A percentile compares a stretch with the other conserved stretches of the same genome.
Evolutionary conservation across 306 rosid species (phyloP).

Genomic region (Lathyrus sativus): DNA sequence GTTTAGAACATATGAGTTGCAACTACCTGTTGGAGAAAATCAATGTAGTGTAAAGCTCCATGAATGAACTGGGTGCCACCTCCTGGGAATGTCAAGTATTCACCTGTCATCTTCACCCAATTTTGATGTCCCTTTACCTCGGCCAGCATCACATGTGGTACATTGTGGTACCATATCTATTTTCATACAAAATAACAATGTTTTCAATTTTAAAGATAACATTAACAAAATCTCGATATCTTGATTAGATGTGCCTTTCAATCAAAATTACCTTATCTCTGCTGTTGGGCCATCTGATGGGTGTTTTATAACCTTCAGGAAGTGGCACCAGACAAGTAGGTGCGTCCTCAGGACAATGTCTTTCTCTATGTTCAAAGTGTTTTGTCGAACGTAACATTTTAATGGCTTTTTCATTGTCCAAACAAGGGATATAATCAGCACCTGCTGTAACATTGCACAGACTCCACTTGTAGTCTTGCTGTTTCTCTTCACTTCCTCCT

Average conservation of each 20-base stretch:
- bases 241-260: neutral
- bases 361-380: constrained; percentile 84
- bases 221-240: constrained; percentile 5
- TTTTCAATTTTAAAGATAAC: neutral
- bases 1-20: neutral
- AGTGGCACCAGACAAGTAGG: constrained; percentile 78
- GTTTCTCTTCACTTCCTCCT: constrained; percentile 38
- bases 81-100: constrained; percentile 86
- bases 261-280: constrained; percentile 74
- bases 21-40: constrained; percentile 71
- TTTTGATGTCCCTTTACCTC: constrained; percentile 96
- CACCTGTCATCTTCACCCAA: constrained; percentile 91
- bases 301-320: constrained; percentile 62
- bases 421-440: constrained; percentile 83
- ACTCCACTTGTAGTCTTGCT: constrained; percentile 57
- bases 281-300: constrained; percentile 74
- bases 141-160: constrained; percentile 73
- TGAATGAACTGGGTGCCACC: constrained; percentile 95
- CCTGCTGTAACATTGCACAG: constrained; percentile 71
- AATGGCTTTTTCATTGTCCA: constrained; percentile 79
- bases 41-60: constrained; percentile 92
- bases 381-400: constrained; percentile 49
- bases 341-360: constrained; percentile 84
- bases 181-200: constrained; percentile 10
- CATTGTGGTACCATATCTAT: constrained; percentile 85